Base-by-base conservation (phyloP, 768 basidiomycete species). In the Cystoderma amianthinum region DNA sequence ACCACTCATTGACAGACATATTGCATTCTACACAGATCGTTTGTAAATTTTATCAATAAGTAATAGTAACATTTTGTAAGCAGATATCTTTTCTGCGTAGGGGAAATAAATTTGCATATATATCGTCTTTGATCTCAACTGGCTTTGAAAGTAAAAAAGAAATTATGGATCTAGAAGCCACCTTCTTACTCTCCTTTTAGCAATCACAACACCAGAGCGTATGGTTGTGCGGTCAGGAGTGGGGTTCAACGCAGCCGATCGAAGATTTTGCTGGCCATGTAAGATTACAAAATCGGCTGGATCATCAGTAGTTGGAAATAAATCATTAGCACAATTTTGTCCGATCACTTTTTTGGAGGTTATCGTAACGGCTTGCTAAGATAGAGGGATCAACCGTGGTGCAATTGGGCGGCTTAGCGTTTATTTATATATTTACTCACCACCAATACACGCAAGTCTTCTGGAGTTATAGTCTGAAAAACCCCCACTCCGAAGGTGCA, bases 261-360 rank as follows among this genome's bases (percentile, higher is more conserved):
- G 71, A 39, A 76, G 52, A 17, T 61, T 55, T 22, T 54, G 49
- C 41, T 66, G 65, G 28, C 67, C 71, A 48, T 78, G 78, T 40
- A 82, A 59, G 41, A 82, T 60, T 19, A 82, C 72, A 39, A 82
- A 78, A 56, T 82, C 74, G 5, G 80, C 76, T 16, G 57, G 60
- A 48, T 70, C 68, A 16, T 68, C 72, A 32, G 55, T 30, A 32
- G 43, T 45, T n/a, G 69, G 64, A 32, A 61, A 51, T 3, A 79
- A 61, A 41, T 57, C 54, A 41, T 36, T 38, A 37, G 54, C 48
- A 24, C 55, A 46, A 21, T 47, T 46, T 16, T 54, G 41, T 5
- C 71, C 74, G 28, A 80, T 68, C 2, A 68, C 79, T 20, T 51
- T 57, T 54, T 74, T 77, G n/a, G 76, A 70, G 13, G 67, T 70